Conservation (phyloP, 2,329 filamentous ascomycete genomes). For the Didymella segeticola region DNA sequence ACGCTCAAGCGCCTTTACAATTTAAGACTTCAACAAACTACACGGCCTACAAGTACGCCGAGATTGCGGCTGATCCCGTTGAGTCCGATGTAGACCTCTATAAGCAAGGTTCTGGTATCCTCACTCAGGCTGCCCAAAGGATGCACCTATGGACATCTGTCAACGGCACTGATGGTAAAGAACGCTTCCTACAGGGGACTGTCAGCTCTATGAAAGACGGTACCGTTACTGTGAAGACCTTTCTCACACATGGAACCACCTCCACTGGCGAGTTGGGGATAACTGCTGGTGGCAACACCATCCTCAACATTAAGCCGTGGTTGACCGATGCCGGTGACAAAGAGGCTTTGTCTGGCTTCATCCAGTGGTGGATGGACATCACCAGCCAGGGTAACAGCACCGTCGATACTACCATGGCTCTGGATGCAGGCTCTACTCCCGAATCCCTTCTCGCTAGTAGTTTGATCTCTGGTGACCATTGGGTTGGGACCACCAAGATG, state of each 20-base stretch:
- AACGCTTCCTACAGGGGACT: conserved; percentile 48
- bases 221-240: conserved; percentile 26
- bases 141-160: conserved; percentile 40
- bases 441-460: conserved; percentile 7
- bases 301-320: conserved; percentile 56
- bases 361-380: conserved; percentile 18
- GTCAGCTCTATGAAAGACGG: conserved; percentile 42
- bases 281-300: conserved; percentile 38
- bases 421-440: conserved; percentile 8
- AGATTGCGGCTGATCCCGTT: conserved; percentile 6
- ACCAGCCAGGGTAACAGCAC: conserved; percentile 12
- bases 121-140: conserved; percentile 16
- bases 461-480: conserved; percentile 14
- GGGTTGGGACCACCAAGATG: conserved; percentile 19
- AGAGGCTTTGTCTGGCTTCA: conserved; percentile 14
- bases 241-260: conserved; percentile 31
- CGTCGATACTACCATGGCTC: conserved; percentile 10
- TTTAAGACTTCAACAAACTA: conserved; percentile 25
- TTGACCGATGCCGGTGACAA: conserved; percentile 41
- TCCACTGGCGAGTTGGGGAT: conserved; percentile 29
- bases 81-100: conserved; percentile 12
- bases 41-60: conserved; percentile 52
- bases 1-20: conserved; percentile 22
- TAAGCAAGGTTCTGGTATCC: conserved; percentile 11
- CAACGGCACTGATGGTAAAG: conserved; percentile 44